Evolutionary conservation across 202 grass and related monocot species (phyloP).

Genomic region (Digitaria exilis): DNA sequence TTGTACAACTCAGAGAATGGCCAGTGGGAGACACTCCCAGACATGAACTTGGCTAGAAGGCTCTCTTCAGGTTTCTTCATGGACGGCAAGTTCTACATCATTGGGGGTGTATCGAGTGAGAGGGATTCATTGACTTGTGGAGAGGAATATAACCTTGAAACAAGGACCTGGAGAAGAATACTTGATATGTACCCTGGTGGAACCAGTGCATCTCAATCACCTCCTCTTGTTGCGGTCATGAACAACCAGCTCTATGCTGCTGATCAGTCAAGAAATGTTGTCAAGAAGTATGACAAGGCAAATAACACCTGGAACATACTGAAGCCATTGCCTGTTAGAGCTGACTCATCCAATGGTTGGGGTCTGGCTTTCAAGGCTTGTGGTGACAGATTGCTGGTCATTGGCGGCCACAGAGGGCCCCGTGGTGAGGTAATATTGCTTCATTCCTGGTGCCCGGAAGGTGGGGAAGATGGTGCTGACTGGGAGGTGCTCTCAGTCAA

Average conservation of each 20-base stretch:
- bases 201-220: slow-evolving; percentile 73
- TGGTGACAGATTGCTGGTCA: slow-evolving; percentile 74
- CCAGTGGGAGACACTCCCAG: slow-evolving; percentile 71
- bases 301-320: slow-evolving; percentile 83
- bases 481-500: slow-evolving; percentile 79
- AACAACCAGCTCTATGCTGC: slow-evolving; percentile 90
- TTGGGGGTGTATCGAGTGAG: slow-evolving; percentile 71
- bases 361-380: slow-evolving; percentile 85
- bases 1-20: slow-evolving; percentile 81
- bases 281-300: slow-evolving; percentile 90
- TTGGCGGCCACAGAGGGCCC: slow-evolving; percentile 61
- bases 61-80: slow-evolving; percentile 88
- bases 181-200: slow-evolving; percentile 72
- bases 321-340: slow-evolving; percentile 74
- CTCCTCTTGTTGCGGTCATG: slow-evolving; percentile 82
- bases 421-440: slow-evolving; percentile 71
- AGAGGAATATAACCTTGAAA: slow-evolving; percentile 80
- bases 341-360: slow-evolving; percentile 84
- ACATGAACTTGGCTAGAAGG: slow-evolving; percentile 69
- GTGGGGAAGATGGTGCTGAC: slow-evolving; percentile 45
- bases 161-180: slow-evolving; percentile 81
- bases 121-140: slow-evolving; percentile 74
- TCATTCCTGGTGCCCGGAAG: slow-evolving; percentile 76
- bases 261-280: slow-evolving; percentile 67
- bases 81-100: slow-evolving; percentile 90